These are phyloP conservation scores for Populus deltoides DNA, from an alignment of 345 rosid genomes.

Conservation along the genomic window DNA sequence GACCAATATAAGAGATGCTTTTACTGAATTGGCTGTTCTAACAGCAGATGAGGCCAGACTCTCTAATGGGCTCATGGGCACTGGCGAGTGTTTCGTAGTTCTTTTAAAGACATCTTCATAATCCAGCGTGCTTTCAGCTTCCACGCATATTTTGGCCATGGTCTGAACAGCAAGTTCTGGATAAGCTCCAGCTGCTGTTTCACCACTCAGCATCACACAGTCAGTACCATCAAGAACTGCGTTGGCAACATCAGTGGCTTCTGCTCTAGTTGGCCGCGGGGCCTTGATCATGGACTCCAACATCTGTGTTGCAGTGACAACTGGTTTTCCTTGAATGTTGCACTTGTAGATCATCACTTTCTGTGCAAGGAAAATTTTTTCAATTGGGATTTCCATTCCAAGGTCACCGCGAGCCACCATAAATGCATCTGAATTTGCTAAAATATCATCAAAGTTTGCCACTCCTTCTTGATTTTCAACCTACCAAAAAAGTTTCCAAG, in stretches of 20 bases:
- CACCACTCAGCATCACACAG: conserved; percentile 97
- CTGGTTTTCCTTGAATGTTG: conserved; percentile 95
- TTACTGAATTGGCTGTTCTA: conserved; percentile 82
- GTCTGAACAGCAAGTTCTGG: conserved; percentile 88
- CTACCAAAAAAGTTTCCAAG: conserved; percentile 26
- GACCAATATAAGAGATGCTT: conserved; percentile 77
- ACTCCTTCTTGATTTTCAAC: conserved; percentile 99
- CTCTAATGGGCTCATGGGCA: conserved; percentile 96
- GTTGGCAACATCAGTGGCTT: conserved; percentile 97
- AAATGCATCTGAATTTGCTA: conserved; percentile 84
- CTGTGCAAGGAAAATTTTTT: conserved; percentile 94
- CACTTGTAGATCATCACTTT: conserved; percentile 99
- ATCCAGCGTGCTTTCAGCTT: conserved; percentile 91
- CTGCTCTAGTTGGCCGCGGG: conserved; percentile 95
- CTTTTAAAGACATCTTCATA: conserved; percentile 84
- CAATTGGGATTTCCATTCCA: conserved; percentile 98
- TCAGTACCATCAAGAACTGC: conserved; percentile 94
- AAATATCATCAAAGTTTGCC: conserved; percentile 90
- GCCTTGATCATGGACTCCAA: conserved; percentile 98
- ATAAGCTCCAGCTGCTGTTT: conserved; percentile 97
- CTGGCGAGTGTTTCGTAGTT: conserved; percentile 72
- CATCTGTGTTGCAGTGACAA: conserved; percentile 56
- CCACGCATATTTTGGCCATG: conserved; percentile 88
- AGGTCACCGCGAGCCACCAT: conserved; percentile 99
- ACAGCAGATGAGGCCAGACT: conserved; percentile 91